Percentiles rank a stretch among this genome's conserved stretches.
Evolutionary conservation across 1,284 basidiomycete species (phyloP).

Genomic region (Tausonia pullulans): DNA sequence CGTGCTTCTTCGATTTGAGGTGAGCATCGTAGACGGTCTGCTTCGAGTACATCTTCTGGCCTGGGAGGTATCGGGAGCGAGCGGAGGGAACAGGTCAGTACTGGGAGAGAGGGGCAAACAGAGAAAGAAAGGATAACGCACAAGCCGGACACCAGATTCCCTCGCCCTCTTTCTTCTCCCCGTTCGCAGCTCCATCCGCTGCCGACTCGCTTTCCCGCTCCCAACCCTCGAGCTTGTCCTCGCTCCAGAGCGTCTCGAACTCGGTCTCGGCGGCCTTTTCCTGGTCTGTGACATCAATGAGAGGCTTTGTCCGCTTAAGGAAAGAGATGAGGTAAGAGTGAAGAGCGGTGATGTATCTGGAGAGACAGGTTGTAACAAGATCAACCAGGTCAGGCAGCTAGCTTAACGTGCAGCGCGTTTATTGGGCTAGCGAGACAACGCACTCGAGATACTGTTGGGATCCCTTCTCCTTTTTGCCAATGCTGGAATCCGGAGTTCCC

Average conservation of each 20-base stretch:
- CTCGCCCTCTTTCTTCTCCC: constrained; percentile 30
- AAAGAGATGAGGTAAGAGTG: constrained; percentile 79
- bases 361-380: background rate
- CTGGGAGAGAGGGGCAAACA: background rate
- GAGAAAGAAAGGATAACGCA: constrained; percentile 39
- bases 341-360: constrained; percentile 68
- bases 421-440: constrained; percentile 27
- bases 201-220: constrained; percentile 37
- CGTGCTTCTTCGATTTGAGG: constrained; percentile 84
- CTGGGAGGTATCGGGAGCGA: constrained; percentile 34
- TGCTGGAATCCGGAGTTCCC: constrained; percentile 43
- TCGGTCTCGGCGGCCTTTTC: constrained; percentile 52
- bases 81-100: constrained; percentile 5
- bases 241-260: constrained; percentile 73
- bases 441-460: constrained; percentile 69
- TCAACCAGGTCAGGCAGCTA: background rate
- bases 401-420: background rate
- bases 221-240: constrained; percentile 66
- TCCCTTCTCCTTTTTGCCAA: constrained; percentile 58
- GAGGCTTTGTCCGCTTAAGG: constrained; percentile 71
- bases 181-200: background rate
- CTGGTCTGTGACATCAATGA: constrained; percentile 65
- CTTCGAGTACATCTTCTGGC: constrained; percentile 87
- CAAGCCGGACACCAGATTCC: constrained; percentile 96
- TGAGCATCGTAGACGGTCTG: constrained; percentile 97